Conservation (phyloP, 2,329 filamentous ascomycete genomes). For the Westerdykella ornata region DNA sequence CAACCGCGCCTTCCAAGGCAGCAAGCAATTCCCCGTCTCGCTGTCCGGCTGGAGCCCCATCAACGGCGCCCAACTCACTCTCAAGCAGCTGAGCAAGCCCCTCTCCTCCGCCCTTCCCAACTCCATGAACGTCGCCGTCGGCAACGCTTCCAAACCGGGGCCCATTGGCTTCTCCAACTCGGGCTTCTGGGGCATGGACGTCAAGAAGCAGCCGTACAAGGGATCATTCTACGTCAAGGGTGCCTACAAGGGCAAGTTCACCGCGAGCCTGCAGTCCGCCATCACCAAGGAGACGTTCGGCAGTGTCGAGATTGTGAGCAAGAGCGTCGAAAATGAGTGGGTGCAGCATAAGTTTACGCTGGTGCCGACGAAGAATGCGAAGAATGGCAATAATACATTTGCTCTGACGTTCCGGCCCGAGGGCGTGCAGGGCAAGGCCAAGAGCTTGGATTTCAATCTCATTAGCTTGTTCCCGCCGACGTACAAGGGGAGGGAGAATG, state of each 20-base stretch:
- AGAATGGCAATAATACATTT: slow-evolving; percentile 45
- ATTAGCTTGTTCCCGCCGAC: slow-evolving; percentile 48
- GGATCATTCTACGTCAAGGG: slow-evolving; percentile 40
- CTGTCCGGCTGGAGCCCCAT: slow-evolving; percentile 52
- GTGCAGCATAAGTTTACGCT: slow-evolving; percentile 9
- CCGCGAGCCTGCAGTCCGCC: slow-evolving; percentile 13
- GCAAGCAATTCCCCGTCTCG: slow-evolving; percentile 7
- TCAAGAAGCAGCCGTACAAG: slow-evolving; percentile 40
- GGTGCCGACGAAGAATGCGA: slow-evolving; percentile 17
- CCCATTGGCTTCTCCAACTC: slow-evolving; percentile 22
- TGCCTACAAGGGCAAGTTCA: slow-evolving; percentile 18
- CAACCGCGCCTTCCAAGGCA: slow-evolving; percentile 63
- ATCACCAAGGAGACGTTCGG: slow-evolving; percentile 11
- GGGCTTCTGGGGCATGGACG: slow-evolving; percentile 45
- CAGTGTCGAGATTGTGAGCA: slow-evolving; percentile 9
- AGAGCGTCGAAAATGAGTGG: slow-evolving; percentile 7
- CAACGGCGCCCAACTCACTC: slow-evolving; percentile 44
- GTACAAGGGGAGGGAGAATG: slow-evolving; percentile 45
- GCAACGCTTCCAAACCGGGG: neutral
- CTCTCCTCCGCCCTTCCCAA: slow-evolving; percentile 49
- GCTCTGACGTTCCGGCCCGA: slow-evolving; percentile 42
- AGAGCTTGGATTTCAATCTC: slow-evolving; percentile 44
- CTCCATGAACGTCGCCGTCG: slow-evolving; percentile 41
- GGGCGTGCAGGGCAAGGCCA: slow-evolving; percentile 26
- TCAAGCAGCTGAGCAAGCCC: slow-evolving; percentile 44